A percentile compares a stretch with the other conserved stretches of the same genome.
These are phyloP conservation scores for Fomitopsis pinicola DNA, from an alignment of 1,284 basidiomycete species.

Conservation along the genomic window DNA sequence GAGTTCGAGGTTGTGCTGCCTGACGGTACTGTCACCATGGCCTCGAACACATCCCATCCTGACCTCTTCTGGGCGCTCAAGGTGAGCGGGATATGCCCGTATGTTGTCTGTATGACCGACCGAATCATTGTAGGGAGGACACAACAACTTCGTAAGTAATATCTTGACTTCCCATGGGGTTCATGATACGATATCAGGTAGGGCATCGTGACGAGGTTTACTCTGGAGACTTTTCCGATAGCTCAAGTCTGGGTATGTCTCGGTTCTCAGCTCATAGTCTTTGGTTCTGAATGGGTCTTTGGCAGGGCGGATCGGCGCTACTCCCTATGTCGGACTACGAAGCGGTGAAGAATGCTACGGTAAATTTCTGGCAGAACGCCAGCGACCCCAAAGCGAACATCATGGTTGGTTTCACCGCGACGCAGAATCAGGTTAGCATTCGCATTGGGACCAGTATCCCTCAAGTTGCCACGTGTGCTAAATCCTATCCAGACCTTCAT, in stretches of 20 bases:
- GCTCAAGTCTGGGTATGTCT: slow-evolving; percentile 52
- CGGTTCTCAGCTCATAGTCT: background rate
- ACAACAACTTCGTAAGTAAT: slow-evolving; percentile 54
- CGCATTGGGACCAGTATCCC: background rate
- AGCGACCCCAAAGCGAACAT: slow-evolving; percentile 58
- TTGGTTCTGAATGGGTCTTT: background rate
- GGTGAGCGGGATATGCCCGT: slow-evolving; percentile 21
- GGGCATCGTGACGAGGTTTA: slow-evolving; percentile 62
- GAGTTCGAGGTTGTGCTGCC: slow-evolving; percentile 37
- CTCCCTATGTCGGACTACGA: slow-evolving; percentile 30
- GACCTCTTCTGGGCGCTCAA: slow-evolving; percentile 38
- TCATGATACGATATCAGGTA: slow-evolving; percentile 22
- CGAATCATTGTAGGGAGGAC: slow-evolving; percentile 39
- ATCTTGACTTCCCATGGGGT: background rate
- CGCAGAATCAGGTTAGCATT: slow-evolving; percentile 31
- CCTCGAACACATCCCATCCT: slow-evolving; percentile 17
- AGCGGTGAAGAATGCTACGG: slow-evolving; percentile 40
- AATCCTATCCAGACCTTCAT: slow-evolving; percentile 16
- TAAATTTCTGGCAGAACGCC: slow-evolving; percentile 41
- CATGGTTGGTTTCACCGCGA: slow-evolving; percentile 47
- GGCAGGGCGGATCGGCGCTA: slow-evolving; percentile 48
- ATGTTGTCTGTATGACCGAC: background rate
- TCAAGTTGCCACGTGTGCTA: too few species aligned
- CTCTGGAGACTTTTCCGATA: slow-evolving; percentile 48
- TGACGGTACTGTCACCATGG: slow-evolving; percentile 31